Evolutionary conservation across 805 yeast genomes (phyloP).

Genomic region (Kregervanrija pseudodelftensis): DNA sequence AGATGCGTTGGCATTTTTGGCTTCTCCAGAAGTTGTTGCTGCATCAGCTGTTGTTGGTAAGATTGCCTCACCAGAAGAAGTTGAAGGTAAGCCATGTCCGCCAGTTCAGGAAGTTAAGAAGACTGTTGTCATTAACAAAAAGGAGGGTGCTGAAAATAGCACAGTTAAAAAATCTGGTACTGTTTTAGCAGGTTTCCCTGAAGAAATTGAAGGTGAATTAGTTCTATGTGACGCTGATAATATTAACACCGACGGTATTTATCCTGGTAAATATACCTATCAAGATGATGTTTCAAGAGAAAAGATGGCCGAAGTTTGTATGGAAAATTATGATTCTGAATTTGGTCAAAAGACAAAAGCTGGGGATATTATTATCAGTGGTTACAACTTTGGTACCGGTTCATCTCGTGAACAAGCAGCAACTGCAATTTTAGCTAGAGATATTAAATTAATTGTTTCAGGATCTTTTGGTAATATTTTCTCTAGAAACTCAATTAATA

Average conservation of each 20-base stretch:
- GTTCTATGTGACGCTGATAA: conserved; percentile 95
- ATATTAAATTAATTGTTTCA: conserved; percentile 85
- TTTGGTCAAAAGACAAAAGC: conserved; percentile 75
- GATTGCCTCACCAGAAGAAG: conserved; percentile 88
- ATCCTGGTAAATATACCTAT: conserved; percentile 98
- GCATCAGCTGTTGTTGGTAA: conserved; percentile 95
- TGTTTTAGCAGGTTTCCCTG: conserved; percentile 87
- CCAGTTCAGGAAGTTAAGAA: conserved; percentile 43
- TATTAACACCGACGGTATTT: conserved; percentile 96
- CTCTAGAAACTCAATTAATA: conserved; percentile 92
- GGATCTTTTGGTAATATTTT: conserved; percentile 98
- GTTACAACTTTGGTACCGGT: conserved; percentile 97
- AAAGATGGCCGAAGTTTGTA: conserved; percentile 97
- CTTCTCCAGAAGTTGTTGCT: conserved; percentile 97
- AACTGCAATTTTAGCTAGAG: conserved; percentile 92
- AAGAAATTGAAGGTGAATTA: conserved; percentile 79
- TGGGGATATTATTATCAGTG: conserved; percentile 82
- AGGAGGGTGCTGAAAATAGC: conserved; percentile 12
- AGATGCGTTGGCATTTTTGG: conserved; percentile 92
- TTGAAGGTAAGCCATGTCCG: conserved; percentile 50
- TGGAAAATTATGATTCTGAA: conserved; percentile 96
- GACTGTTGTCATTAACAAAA: conserved; percentile 28
- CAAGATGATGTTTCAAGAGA: conserved; percentile 95
- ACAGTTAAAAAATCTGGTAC: conserved; percentile 46
- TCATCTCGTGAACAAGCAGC: conserved; percentile 99